Evolutionary conservation across 2,329 filamentous ascomycete genomes (phyloP).

Genomic region (Emmonsiellopsis sp.): DNA sequence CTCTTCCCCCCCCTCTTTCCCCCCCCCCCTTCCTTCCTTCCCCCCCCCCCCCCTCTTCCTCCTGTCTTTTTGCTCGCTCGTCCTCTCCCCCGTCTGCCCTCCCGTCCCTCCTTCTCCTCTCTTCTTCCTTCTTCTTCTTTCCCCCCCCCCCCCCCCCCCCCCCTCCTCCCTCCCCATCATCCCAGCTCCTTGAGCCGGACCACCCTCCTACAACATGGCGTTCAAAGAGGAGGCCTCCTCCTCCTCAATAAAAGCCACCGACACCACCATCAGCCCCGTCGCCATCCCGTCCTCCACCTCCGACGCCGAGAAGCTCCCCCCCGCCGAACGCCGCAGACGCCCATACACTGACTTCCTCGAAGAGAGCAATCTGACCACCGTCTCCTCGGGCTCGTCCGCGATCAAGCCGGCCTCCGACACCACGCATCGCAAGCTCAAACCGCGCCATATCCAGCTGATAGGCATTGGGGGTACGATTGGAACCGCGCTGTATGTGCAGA

Average conservation of each 20-base stretch:
- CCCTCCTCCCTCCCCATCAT: neutral
- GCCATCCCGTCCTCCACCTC: neutral
- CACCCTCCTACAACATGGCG: neutral
- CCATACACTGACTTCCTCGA: slow-evolving; percentile 1
- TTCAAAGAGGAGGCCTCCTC: neutral
- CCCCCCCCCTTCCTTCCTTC: too few species aligned
- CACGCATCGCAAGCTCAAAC: slow-evolving; percentile 34
- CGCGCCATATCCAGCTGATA: slow-evolving; percentile 38
- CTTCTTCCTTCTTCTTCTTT: too few species aligned
- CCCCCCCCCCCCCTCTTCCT: too few species aligned
- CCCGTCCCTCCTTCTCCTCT: too few species aligned
- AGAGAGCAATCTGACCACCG: neutral
- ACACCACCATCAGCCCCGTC: neutral
- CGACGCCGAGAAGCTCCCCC: neutral
- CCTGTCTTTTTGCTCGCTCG: too few species aligned
- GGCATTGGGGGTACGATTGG: slow-evolving; percentile 39
- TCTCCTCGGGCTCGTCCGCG: neutral
- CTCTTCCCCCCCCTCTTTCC: too few species aligned
- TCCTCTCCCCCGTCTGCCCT: too few species aligned
- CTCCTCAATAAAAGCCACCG: neutral
- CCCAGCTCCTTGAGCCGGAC: neutral
- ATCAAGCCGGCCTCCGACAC: slow-evolving; percentile 20
- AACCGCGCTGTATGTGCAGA: slow-evolving; percentile 34
- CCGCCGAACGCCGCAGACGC: neutral
- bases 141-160: neutral